Base-by-base conservation (phyloP, 2,329 filamentous ascomycete genomes). In the Talaromyces sp. region DNA sequence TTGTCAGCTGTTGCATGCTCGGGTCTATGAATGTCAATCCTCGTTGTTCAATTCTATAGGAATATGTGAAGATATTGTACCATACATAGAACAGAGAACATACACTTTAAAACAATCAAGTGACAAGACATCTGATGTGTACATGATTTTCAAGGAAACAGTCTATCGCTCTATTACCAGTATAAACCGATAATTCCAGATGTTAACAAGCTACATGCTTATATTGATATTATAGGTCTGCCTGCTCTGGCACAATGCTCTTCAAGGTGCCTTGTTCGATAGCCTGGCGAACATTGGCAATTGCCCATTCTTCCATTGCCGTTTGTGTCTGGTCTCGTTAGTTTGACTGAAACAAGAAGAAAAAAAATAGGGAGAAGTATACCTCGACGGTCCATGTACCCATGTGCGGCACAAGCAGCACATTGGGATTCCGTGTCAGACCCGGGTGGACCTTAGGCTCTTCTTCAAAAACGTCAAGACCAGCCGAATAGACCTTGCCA, bases 321-420 rank as follows among this genome's bases (percentile, higher is more conserved):
- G 74, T 78, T 69, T 82, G 76, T 2, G 82, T 85, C 80, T 83
- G 58, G 17, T 41, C 58, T 24, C 9, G 5, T 35, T 21, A 21
- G 27, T 59, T 19, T 12, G 12, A 8, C 12, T n/a, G 31, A 53
- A 27, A 46, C 8, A 46, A 2, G 5, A 24, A 11, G 12, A 56
- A 12, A 3, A 35, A 17, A 41, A 55, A 56, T 17, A 14, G 26
- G 10, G 48, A 51, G 31, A 19, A 24, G 69, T 70, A 65, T 62
- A 77, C 75, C 78, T 89, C 90, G 29, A 86, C 77, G 0, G 89
- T 93, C 81, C 84, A 91, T 0, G 91, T 95, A 0, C 91, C 91
- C 89, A 95, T 90, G 73, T 95, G 91, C 56, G 91, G 91, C 38
- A 95, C 77, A 29, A 96, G 79, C 67, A 93, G 79, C 24, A 90